Conservation (phyloP, 2,329 filamentous ascomycete species). For the Anisogramma anomala region DNA sequence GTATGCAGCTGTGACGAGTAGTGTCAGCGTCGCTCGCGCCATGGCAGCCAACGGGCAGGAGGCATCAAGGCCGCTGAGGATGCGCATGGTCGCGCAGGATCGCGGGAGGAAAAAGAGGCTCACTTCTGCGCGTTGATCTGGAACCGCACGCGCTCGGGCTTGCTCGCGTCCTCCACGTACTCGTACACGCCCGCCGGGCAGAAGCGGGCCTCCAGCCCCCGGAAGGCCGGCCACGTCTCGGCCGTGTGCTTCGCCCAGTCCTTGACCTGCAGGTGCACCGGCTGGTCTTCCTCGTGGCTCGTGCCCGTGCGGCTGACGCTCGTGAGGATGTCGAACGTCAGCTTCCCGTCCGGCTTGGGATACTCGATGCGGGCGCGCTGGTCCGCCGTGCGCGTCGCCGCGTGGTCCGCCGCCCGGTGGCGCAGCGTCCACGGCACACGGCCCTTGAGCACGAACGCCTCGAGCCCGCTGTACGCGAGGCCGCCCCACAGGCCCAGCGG, state of each 20-base stretch:
- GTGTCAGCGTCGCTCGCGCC: constrained; percentile 18
- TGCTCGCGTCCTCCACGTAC: constrained; percentile 85
- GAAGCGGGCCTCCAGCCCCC: constrained; percentile 92
- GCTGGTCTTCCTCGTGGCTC: constrained; percentile 98
- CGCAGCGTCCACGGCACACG: constrained; percentile 84
- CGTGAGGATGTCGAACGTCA: constrained; percentile 92
- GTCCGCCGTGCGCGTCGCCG: constrained; percentile 68
- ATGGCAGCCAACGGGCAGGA: no score
- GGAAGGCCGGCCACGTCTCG: constrained; percentile 72
- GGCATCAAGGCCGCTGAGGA: no score
- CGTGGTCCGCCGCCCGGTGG: constrained; percentile 68
- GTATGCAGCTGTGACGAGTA: constrained; percentile 63
- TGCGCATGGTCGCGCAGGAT: no score
- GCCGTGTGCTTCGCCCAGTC: constrained; percentile 89
- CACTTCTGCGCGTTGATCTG: constrained; percentile 98
- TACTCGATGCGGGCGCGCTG: constrained; percentile 85
- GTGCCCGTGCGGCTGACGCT: constrained; percentile 91
- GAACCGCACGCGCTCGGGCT: constrained; percentile 81
- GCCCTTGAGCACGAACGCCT: constrained; percentile 79
- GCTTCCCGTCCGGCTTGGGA: constrained; percentile 87
- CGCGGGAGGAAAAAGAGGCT: constrained; percentile 29
- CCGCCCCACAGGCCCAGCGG: constrained; percentile 83
- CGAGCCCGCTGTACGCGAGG: constrained; percentile 82
- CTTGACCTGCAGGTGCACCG: constrained; percentile 85
- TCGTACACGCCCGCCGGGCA: constrained; percentile 97